Percentiles rank a stretch among this genome's conserved stretches.
phyloP scores from a whole-genome alignment of 176 grass and related monocot species.

The Avena insularis region DNA sequence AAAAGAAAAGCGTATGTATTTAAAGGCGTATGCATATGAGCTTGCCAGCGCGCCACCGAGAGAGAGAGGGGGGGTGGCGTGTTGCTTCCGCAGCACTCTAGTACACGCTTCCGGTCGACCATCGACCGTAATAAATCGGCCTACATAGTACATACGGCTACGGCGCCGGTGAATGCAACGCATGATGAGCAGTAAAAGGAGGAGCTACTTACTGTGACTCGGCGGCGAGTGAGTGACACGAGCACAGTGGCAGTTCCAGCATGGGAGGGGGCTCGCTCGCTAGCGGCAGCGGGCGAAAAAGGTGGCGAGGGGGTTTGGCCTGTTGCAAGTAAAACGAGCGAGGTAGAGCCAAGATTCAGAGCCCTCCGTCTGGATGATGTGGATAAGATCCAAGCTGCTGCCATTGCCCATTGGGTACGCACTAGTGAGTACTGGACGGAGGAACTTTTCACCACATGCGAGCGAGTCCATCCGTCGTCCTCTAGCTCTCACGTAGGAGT shows the following conservation, averaged over 20 bases:
- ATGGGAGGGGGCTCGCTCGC: background rate
- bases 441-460: background rate
- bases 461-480: background rate
- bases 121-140: background rate
- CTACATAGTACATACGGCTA: background rate
- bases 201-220: background rate
- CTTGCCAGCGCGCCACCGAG: background rate
- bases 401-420: background rate
- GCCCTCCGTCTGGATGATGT: slow-evolving; percentile 11
- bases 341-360: background rate
- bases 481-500: background rate
- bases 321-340: background rate
- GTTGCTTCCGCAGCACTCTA: slow-evolving; percentile 43
- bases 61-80: background rate
- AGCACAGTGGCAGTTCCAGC: background rate
- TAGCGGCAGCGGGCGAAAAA: background rate
- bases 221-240: background rate
- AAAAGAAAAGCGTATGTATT: background rate
- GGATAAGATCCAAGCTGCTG: slow-evolving; percentile 1
- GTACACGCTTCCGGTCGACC: background rate
- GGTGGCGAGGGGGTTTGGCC: background rate
- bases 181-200: background rate
- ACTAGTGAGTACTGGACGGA: background rate
- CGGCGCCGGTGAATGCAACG: background rate
- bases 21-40: background rate